Evolutionary conservation across 805 yeast species (phyloP).

Genomic region (Suhomyces prunicola): DNA sequence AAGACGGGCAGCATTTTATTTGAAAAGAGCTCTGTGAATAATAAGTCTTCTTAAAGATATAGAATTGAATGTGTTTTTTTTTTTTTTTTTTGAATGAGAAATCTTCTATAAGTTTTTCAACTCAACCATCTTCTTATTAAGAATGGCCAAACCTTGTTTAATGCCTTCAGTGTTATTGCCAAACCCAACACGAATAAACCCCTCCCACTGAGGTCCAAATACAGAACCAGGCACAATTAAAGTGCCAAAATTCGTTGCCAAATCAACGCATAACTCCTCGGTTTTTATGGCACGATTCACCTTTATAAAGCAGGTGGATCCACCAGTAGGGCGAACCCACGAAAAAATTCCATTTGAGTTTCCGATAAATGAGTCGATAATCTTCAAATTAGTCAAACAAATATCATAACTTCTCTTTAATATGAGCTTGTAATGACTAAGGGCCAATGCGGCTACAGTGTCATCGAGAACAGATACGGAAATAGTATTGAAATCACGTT

Average conservation of each 20-base stretch:
- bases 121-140: not conserved
- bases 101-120: not conserved
- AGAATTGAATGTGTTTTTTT: too few species aligned
- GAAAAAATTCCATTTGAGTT: conserved; percentile 28
- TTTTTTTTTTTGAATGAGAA: too few species aligned
- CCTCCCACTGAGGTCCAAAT: conserved; percentile 32
- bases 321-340: conserved; percentile 47
- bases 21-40: too few species aligned
- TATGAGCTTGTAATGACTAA: conserved; percentile 31
- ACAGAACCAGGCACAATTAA: conserved; percentile 51
- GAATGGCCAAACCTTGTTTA: not conserved
- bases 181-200: conserved; percentile 47
- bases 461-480: conserved; percentile 49
- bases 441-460: conserved; percentile 40
- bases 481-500: conserved; percentile 51
- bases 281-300: conserved; percentile 22
- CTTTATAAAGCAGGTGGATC: conserved; percentile 45
- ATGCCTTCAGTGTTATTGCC: conserved; percentile 41
- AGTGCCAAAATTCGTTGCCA: conserved; percentile 33
- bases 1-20: too few species aligned
- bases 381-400: conserved; percentile 35
- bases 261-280: conserved; percentile 27
- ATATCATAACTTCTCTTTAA: conserved; percentile 39
- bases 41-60: too few species aligned
- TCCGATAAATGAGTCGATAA: conserved; percentile 32